Conservation (phyloP, 2,329 filamentous ascomycete species). For the Epichloe sp. region DNA sequence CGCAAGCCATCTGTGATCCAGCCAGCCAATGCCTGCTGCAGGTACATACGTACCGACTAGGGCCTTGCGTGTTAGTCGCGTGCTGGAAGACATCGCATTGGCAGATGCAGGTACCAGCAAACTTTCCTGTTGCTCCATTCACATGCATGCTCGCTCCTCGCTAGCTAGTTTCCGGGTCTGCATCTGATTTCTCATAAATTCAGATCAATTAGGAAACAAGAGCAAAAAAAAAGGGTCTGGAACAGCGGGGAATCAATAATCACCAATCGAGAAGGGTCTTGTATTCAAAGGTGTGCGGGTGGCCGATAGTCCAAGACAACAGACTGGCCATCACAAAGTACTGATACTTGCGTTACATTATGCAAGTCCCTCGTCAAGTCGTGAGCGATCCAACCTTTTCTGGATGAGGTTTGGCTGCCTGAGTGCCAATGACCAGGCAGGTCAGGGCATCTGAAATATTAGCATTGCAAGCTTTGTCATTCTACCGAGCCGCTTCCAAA, state of each 20-base stretch:
- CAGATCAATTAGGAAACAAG: too few relatives aligned
- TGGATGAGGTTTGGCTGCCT: neutral
- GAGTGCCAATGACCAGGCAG: too few relatives aligned
- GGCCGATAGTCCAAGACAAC: neutral
- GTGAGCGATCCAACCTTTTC: neutral
- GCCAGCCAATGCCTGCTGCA: neutral
- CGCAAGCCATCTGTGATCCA: neutral
- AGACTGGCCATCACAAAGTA: too few relatives aligned
- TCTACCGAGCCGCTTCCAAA: neutral
- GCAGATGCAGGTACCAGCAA: conserved; percentile 2
- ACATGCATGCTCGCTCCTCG: neutral
- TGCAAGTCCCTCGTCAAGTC: neutral
- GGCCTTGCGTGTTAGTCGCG: neutral
- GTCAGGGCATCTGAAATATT: too few relatives aligned
- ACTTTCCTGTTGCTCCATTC: neutral
- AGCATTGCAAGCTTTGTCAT: too few relatives aligned
- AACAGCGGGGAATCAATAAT: neutral
- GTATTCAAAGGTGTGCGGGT: neutral
- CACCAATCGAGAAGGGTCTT: neutral
- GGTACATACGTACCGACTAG: neutral
- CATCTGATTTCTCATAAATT: neutral
- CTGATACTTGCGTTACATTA: too few relatives aligned
- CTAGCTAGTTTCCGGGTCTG: neutral
- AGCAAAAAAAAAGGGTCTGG: too few relatives aligned
- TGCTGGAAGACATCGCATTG: neutral